A percentile compares a stretch with the other conserved stretches of the same genome.
Evolutionary conservation across 73 alveolate species (phyloP).

Genomic region (Diophrys sp.): DNA sequence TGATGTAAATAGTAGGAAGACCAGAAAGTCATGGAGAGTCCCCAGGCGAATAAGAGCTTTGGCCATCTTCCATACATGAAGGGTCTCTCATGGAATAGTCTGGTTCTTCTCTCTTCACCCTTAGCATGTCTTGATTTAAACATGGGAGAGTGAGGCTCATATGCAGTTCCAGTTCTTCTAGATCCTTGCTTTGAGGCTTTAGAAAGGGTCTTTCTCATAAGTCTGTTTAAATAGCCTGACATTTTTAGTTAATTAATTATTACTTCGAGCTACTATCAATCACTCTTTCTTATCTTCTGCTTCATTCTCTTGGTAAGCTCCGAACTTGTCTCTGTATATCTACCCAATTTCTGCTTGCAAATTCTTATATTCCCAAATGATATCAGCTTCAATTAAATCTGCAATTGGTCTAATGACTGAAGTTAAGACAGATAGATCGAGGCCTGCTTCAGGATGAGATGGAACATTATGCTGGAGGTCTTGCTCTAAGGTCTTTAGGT

Average conservation of each 20-base stretch:
- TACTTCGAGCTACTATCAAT: not conserved
- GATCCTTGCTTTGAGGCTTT: not conserved
- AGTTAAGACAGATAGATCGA: constrained; percentile 31
- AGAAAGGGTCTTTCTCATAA: constrained; percentile 4
- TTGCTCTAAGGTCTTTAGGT: constrained; percentile 23
- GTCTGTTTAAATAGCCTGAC: constrained; percentile 12
- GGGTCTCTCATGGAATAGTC: constrained; percentile 57
- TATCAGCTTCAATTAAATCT: constrained; percentile 48
- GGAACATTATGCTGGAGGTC: constrained; percentile 45
- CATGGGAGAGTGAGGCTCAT: constrained; percentile 56
- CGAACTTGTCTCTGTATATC: constrained; percentile 37
- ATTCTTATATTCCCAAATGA: constrained; percentile 40
- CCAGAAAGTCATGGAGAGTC: constrained; percentile 52
- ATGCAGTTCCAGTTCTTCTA: not conserved
- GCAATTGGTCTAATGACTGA: constrained; percentile 51
- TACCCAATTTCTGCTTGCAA: constrained; percentile 46
- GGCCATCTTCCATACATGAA: constrained; percentile 62
- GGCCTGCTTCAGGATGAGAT: constrained; percentile 30
- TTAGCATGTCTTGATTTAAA: constrained; percentile 31
- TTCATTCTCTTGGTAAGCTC: not conserved
- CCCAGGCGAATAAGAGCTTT: constrained; percentile 53
- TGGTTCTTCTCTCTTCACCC: constrained; percentile 49
- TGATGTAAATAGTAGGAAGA: constrained; percentile 44
- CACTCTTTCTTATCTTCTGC: not conserved
- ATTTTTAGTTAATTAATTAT: not conserved